phyloP scores from a whole-genome alignment of 176 grass and related monocot species.

The Triticum turgidum region DNA sequence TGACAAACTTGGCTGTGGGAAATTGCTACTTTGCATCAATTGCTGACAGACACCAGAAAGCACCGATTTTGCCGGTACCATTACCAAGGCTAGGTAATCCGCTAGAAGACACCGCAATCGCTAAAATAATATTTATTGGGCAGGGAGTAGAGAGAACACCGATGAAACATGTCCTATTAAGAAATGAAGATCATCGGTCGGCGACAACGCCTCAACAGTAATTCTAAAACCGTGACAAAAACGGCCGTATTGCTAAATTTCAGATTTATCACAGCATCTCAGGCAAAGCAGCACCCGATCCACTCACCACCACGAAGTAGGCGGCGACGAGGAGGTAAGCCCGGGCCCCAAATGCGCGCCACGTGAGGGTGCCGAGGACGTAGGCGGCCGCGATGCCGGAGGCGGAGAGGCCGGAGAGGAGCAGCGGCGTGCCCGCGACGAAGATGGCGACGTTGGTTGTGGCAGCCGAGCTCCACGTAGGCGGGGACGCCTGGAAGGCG shows the following conservation, averaged over 20 bases:
- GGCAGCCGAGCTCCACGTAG: constrained; percentile 68
- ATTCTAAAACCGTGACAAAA: background rate
- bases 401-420: constrained; percentile 69
- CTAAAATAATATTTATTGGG: background rate
- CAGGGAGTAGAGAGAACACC: background rate
- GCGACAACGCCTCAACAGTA: background rate
- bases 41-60: background rate
- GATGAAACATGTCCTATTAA: background rate
- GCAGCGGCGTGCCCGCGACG: constrained; percentile 58
- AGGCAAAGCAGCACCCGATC: background rate
- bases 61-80: background rate
- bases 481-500: constrained; percentile 53
- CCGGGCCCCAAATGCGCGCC: constrained; percentile 64
- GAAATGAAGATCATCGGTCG: background rate
- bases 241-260: background rate
- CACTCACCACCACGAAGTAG: constrained; percentile 78
- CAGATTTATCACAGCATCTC: background rate
- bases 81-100: background rate
- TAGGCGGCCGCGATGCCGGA: constrained; percentile 68
- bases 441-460: constrained; percentile 63
- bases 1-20: background rate
- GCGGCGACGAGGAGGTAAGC: constrained; percentile 65
- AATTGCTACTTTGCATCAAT: background rate
- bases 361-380: constrained; percentile 66
- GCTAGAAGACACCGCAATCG: background rate